Evolutionary conservation across 192 early-diverging fungal genomes (phyloP).

Genomic region (Chytriomyces hyalinus): DNA sequence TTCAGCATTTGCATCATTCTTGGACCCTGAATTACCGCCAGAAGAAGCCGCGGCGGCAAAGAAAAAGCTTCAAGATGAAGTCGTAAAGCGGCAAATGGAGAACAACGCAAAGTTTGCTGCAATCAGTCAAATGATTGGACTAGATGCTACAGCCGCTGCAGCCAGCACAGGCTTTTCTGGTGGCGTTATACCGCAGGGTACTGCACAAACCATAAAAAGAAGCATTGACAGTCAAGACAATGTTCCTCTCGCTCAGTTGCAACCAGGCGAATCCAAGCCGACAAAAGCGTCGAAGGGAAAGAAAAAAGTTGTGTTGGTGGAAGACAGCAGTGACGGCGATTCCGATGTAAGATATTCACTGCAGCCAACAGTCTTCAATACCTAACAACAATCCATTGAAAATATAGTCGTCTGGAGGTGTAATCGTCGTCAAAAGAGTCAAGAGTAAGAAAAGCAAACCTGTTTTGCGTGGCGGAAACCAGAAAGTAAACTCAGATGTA

Average conservation of each 20-base stretch:
- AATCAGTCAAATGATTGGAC: conserved; percentile 1
- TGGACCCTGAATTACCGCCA: conserved; percentile 21
- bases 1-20: conserved; percentile 6
- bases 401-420: neutral
- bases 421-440: conserved; percentile 13
- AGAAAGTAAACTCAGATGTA: conserved; percentile 7
- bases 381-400: neutral
- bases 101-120: conserved; percentile 28
- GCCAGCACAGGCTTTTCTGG: neutral
- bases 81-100: conserved; percentile 12
- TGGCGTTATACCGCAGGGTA: neutral
- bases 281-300: neutral
- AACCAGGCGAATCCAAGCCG: neutral
- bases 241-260: neutral
- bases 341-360: neutral
- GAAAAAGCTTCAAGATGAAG: conserved; percentile 11
- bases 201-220: neutral
- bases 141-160: neutral
- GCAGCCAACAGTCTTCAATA: neutral
- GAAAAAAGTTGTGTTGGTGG: conserved; percentile 7
- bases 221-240: neutral
- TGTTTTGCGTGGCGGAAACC: neutral
- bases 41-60: neutral
- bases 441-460: neutral
- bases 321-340: conserved; percentile 14